Percentiles rank a stretch among this genome's conserved stretches.
Evolutionary conservation across 768 basidiomycete genomes (phyloP).

Genomic region (Tephrocybe sp.): DNA sequence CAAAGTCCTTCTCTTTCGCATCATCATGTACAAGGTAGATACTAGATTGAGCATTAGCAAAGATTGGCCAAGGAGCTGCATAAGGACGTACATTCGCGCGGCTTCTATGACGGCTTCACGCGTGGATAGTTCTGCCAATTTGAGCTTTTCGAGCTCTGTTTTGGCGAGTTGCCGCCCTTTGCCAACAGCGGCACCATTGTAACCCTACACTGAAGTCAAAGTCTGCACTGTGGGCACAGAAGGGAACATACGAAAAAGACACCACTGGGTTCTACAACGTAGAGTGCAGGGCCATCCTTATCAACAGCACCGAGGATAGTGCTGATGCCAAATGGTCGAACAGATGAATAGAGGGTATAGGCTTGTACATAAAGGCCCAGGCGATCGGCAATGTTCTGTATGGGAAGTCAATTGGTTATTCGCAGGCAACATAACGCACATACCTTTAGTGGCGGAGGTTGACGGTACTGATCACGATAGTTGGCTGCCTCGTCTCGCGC

Average conservation of each 20-base stretch:
- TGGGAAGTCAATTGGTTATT: background rate
- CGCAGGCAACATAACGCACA: background rate
- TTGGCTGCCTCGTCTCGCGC: slow-evolving; percentile 82
- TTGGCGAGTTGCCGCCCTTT: slow-evolving; percentile 98
- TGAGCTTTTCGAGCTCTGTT: slow-evolving; percentile 97
- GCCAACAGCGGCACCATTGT: slow-evolving; percentile 94
- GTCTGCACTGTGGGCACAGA: background rate
- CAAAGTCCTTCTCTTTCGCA: slow-evolving; percentile 97
- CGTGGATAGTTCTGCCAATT: slow-evolving; percentile 74
- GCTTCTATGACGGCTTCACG: slow-evolving; percentile 91
- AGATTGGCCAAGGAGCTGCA: background rate
- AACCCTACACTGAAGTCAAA: slow-evolving; percentile 57
- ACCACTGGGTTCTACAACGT: slow-evolving; percentile 93
- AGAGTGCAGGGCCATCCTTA: slow-evolving; percentile 83
- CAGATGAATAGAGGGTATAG: slow-evolving; percentile 97
- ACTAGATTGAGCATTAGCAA: slow-evolving; percentile 39
- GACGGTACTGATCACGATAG: slow-evolving; percentile 71
- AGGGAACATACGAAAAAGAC: slow-evolving; percentile 71
- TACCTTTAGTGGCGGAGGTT: slow-evolving; percentile 81
- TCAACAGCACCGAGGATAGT: slow-evolving; percentile 90
- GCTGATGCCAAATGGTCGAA: slow-evolving; percentile 95
- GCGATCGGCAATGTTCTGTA: slow-evolving; percentile 59
- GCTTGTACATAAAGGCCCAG: slow-evolving; percentile 89
- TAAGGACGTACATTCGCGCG: slow-evolving; percentile 81
- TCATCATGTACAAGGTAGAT: slow-evolving; percentile 98